phyloP scores from a whole-genome alignment of 495 filamentous ascomycete species.

The Cercophora samala region DNA sequence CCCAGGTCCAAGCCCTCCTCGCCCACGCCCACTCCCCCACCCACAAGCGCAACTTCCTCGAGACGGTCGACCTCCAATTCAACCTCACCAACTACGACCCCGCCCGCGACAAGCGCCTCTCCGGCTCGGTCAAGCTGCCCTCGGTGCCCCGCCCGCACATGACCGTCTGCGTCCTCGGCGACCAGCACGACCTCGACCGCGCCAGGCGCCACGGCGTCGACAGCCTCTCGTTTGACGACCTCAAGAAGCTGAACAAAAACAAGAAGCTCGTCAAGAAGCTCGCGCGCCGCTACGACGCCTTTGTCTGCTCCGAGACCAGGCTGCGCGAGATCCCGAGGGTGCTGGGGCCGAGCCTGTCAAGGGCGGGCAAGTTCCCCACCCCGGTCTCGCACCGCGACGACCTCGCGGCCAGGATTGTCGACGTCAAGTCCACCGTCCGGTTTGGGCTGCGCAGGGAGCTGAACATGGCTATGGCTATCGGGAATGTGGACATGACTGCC shows the following conservation, averaged over 20 bases:
- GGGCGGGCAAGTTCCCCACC: constrained; percentile 99
- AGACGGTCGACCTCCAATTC: neutral
- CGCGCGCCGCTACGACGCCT: constrained; percentile 98
- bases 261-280: constrained; percentile 99
- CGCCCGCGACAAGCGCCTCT: constrained; percentile 53
- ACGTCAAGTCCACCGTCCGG: constrained; percentile 99
- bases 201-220: constrained; percentile 96
- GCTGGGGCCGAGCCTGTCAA: constrained; percentile 94
- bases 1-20: neutral
- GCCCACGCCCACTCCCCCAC: neutral
- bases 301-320: constrained; percentile 88
- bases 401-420: constrained; percentile 85
- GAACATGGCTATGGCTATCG: constrained; percentile 97
- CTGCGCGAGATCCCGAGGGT: constrained; percentile 99
- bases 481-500: constrained; percentile 94
- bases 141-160: too few species aligned
- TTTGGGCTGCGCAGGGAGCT: constrained; percentile 99
- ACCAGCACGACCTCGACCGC: constrained; percentile 99
- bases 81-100: neutral
- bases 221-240: constrained; percentile 92
- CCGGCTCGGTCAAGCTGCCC: constrained; percentile 80
- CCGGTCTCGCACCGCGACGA: constrained; percentile 95
- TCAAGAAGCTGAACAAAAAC: constrained; percentile 99
- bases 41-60: neutral
- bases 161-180: too few species aligned